Evolutionary conservation across 768 basidiomycete species (phyloP).

Genomic region (Brasilioporus rufonigricans): DNA sequence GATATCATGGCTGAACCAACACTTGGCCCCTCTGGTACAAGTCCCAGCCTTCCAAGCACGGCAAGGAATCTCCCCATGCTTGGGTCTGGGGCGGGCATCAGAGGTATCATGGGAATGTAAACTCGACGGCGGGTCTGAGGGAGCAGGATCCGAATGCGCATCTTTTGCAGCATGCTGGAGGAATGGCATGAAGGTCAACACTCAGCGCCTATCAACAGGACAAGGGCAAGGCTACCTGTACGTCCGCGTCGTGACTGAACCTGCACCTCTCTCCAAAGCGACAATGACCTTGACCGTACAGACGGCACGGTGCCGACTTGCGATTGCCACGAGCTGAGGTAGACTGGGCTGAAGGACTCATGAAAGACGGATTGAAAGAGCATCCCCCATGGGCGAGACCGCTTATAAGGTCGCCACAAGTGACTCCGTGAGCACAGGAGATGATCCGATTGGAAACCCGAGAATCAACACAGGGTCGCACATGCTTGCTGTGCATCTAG

Average conservation of each 20-base stretch:
- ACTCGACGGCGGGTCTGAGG: neutral
- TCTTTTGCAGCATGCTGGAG: neutral
- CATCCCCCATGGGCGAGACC: too few relatives aligned
- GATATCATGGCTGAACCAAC: conserved; percentile 34
- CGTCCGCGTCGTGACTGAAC: conserved; percentile 17
- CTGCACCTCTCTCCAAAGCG: conserved; percentile 27
- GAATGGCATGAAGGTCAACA: neutral
- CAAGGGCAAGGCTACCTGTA: conserved; percentile 2
- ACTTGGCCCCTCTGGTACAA: conserved; percentile 36
- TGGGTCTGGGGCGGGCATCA: conserved; percentile 21
- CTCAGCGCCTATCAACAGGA: neutral
- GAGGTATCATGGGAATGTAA: conserved; percentile 4
- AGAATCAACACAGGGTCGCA: too few relatives aligned
- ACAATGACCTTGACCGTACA: conserved; percentile 24
- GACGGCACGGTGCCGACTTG: conserved; percentile 19
- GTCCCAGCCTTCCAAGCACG: conserved; percentile 37
- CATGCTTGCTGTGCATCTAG: too few relatives aligned
- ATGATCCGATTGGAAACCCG: too few relatives aligned
- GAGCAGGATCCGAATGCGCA: neutral
- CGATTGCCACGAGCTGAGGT: neutral
- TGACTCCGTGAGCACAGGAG: too few relatives aligned
- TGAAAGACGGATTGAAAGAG: neutral
- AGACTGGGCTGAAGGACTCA: neutral
- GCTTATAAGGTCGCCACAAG: too few relatives aligned
- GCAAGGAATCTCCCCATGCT: conserved; percentile 22